phyloP scores from a whole-genome alignment of 495 filamentous ascomycete genomes.

The Mytilinidion resinicola region DNA sequence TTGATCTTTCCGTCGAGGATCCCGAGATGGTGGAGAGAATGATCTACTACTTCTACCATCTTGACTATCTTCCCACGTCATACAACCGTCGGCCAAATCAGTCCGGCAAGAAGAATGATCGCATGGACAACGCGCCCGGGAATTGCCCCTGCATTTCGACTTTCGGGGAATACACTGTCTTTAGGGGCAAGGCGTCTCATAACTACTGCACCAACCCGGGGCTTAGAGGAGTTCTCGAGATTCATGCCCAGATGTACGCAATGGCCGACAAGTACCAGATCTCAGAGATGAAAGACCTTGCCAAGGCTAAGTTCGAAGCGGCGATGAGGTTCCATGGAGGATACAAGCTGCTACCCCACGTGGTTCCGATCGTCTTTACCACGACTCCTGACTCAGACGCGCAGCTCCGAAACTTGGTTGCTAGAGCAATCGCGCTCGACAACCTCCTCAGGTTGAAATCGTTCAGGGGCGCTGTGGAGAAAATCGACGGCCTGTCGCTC shows the following conservation, averaged over 20 bases:
- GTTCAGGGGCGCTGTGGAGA: too few species aligned
- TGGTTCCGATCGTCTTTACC: conserved; percentile 34
- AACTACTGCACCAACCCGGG: not conserved
- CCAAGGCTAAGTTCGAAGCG: conserved; percentile 34
- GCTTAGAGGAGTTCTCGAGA: conserved; percentile 2
- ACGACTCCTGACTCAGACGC: conserved; percentile 29
- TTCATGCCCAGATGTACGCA: conserved; percentile 38
- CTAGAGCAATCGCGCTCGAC: conserved; percentile 3
- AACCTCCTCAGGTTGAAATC: too few species aligned
- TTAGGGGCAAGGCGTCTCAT: not conserved
- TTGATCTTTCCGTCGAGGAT: not conserved
- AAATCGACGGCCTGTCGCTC: not conserved
- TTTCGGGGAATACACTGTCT: not conserved
- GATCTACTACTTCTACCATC: not conserved
- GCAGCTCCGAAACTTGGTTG: conserved; percentile 35
- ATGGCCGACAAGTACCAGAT: conserved; percentile 43
- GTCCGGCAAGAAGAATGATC: not conserved
- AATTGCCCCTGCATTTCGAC: not conserved
- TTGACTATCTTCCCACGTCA: not conserved
- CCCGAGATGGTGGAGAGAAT: not conserved
- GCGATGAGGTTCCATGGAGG: conserved; percentile 24
- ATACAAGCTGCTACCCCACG: conserved; percentile 29
- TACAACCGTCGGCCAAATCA: not conserved
- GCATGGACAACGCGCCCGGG: not conserved
- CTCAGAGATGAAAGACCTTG: conserved; percentile 32